Evolutionary conservation across 352 stramenopile species (phyloP), one percentile per base, ranked within the genome.

Genomic region (Phytophthora fragariae): DNA sequence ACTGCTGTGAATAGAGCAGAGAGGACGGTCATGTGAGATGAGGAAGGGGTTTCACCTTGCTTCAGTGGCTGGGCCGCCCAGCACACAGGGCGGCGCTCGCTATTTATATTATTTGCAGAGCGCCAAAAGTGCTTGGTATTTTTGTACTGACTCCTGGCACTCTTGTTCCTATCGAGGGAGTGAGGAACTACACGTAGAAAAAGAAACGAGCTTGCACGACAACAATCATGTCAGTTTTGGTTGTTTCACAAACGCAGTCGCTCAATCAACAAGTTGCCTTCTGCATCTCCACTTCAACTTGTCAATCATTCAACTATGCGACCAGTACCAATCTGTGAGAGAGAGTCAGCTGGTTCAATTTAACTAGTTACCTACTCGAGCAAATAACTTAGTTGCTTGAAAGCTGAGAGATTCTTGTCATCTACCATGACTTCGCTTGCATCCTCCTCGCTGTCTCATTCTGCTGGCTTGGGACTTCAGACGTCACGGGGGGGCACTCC

Each of bases 21-120:
- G 19, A 57, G 10, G 31, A 57, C 35, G 47, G 19, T 52, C 50
- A 72, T 67, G 27, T 65, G 68, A 62, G 62, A 75, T 58, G 35
- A 66, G 49, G 62, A 57, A 68, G 70, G 70, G 19, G 70, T 77
- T 77, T 77, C 58, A 35, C 59, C 58, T 58, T 39, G 33, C 53
- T 57, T 59, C 44, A 29, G 47, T 27, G 5, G 21, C 59, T 57
- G 9, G 33, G 33, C 49, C 15, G 60, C 31, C 21, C 21, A 52
- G 31, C 29, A 63, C 33, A 57, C 15, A 50, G 15, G 46, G 17
- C 37, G 21, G 59, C 47, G 15, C 17, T 21, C 52, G 71, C 71
- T 76, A 68, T 76, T 72, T 72, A 33, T 44, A 33, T 44, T 12
- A 12, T 17, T 17, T 17, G 11, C 37, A 44, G 15, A 44, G 37